Conservation (phyloP, 345 rosid species). For the Hypericum androsaemum region DNA sequence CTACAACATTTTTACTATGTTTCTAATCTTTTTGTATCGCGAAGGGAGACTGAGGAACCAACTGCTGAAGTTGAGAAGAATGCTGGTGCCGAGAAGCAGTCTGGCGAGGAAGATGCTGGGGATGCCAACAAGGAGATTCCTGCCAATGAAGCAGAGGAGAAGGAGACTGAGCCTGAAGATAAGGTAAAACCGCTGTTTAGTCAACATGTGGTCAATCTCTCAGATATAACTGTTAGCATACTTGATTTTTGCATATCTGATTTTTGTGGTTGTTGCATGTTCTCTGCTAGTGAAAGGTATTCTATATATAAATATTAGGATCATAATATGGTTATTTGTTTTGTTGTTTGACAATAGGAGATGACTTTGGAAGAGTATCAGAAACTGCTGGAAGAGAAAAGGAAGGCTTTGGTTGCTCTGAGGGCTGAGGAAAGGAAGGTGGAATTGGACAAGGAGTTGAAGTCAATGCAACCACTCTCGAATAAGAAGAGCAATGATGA, state of each 20-base stretch:
- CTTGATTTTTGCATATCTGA: neutral
- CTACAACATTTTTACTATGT: no score
- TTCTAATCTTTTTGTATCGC: neutral
- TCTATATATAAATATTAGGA: neutral
- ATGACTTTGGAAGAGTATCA: conserved; percentile 97
- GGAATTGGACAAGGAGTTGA: conserved; percentile 54
- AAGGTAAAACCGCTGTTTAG: conserved; percentile 33
- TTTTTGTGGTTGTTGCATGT: no score
- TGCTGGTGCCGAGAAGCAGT: conserved; percentile 42
- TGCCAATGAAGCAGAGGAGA: conserved; percentile 45
- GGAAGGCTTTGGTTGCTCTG: conserved; percentile 52
- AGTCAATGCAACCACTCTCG: conserved; percentile 79
- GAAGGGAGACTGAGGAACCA: conserved; percentile 62
- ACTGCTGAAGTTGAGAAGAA: conserved; percentile 42
- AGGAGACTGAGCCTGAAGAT: conserved; percentile 57
- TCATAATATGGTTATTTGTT: neutral
- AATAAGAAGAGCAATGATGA: conserved; percentile 76
- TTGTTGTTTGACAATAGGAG: conserved; percentile 34
- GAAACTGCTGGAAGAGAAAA: conserved; percentile 76
- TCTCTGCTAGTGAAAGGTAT: no score
- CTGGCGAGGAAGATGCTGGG: conserved; percentile 47
- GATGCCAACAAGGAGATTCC: conserved; percentile 68
- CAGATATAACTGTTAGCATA: no score
- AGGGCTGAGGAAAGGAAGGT: conserved; percentile 81
- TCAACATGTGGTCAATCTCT: no score